phyloP scores from a whole-genome alignment of 2,329 filamentous ascomycete species.

The Fusarium sp. region DNA sequence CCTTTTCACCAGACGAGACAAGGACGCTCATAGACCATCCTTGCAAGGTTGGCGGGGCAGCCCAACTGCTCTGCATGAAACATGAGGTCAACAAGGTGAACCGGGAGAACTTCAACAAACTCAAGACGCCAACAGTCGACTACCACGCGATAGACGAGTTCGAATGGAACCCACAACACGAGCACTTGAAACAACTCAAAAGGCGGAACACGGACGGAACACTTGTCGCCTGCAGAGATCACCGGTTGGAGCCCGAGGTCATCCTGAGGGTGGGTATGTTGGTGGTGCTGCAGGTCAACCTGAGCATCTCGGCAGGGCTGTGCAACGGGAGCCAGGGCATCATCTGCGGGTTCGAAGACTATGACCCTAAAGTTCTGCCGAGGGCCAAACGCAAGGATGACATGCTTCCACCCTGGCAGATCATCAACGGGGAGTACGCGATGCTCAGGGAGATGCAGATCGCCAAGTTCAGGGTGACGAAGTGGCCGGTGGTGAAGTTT shows the following conservation, averaged over 20 bases:
- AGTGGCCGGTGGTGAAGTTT: constrained; percentile 59
- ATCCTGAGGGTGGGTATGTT: constrained; percentile 30
- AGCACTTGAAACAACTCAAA: neutral
- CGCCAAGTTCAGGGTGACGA: constrained; percentile 4
- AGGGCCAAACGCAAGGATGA: neutral
- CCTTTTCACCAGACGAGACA: constrained; percentile 52
- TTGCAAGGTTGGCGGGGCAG: constrained; percentile 49
- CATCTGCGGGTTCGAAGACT: constrained; percentile 8
- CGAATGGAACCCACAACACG: neutral
- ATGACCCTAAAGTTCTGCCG: neutral
- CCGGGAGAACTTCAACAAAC: constrained; percentile 5
- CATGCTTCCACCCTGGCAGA: neutral
- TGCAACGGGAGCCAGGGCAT: constrained; percentile 46
- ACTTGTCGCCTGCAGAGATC: neutral
- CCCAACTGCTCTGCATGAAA: constrained; percentile 26
- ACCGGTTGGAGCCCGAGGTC: constrained; percentile 15
- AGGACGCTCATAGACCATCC: constrained; percentile 59
- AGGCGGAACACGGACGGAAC: neutral
- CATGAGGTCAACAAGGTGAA: constrained; percentile 24
- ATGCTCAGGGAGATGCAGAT: constrained; percentile 18
- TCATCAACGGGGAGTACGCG: constrained; percentile 14
- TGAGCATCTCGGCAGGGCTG: constrained; percentile 18
- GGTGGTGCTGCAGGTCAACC: constrained; percentile 44
- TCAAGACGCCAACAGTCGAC: neutral
- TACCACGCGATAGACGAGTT: constrained; percentile 32